phyloP scores from a whole-genome alignment of 352 stramenopile genomes.

The Pythium chondricola region DNA sequence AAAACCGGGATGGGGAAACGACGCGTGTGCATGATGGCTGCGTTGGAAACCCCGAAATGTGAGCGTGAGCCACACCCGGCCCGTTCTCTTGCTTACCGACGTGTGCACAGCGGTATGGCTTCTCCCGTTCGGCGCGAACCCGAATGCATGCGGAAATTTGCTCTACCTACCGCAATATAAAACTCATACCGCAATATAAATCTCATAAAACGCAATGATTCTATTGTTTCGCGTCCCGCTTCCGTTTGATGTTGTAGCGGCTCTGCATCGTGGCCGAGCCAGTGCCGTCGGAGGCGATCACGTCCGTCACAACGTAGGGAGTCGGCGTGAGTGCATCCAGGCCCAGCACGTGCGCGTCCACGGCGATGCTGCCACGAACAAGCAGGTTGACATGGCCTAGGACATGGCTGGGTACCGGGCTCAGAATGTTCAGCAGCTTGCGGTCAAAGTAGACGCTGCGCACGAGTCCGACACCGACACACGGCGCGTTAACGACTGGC shows the following conservation, averaged over 20 bases:
- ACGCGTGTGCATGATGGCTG: too few relatives aligned
- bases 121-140: too few relatives aligned
- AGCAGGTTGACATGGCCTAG: conserved; percentile 69
- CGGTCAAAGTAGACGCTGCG: conserved; percentile 48
- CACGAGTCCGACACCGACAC: conserved; percentile 60
- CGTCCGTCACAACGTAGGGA: conserved; percentile 65
- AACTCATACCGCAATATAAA: too few relatives aligned
- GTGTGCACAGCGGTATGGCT: too few relatives aligned
- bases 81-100: too few relatives aligned
- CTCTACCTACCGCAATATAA: too few relatives aligned
- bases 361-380: conserved; percentile 53
- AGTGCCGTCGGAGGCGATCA: conserved; percentile 65
- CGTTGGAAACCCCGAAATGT: too few relatives aligned
- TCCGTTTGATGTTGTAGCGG: conserved; percentile 85
- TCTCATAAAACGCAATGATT: too few relatives aligned
- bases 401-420: conserved; percentile 40
- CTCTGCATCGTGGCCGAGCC: conserved; percentile 77
- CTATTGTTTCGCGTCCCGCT: conserved; percentile 74
- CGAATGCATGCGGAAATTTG: too few relatives aligned
- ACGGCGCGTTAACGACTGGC: conserved; percentile 45
- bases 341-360: conserved; percentile 50
- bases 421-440: conserved; percentile 60
- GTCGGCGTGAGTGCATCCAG: conserved; percentile 31
- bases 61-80: too few relatives aligned
- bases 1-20: too few relatives aligned